A percentile compares a stretch with the other conserved stretches of the same genome.
Evolutionary conservation across 116 monocot genomes (phyloP).

Genomic region (Phalaenopsis hybrid): DNA sequence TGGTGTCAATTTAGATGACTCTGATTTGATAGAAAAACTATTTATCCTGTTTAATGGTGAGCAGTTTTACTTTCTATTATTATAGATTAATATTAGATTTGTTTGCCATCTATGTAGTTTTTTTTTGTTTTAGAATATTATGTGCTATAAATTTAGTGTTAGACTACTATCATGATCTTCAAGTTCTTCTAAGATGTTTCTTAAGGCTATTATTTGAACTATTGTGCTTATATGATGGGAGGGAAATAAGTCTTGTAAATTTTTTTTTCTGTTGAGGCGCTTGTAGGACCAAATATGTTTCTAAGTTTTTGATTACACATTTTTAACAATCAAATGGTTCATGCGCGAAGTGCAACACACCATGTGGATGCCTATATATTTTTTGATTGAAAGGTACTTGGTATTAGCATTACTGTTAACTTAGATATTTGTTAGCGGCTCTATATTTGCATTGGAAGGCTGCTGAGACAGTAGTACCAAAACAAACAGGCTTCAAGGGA

Average conservation of each 20-base stretch:
- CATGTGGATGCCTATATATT: neutral
- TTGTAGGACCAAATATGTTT: neutral
- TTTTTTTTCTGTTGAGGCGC: neutral
- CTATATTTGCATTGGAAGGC: neutral
- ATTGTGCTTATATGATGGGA: neutral
- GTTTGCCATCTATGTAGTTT: neutral
- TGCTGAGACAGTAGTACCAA: neutral
- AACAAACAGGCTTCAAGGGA: neutral
- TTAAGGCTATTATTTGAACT: neutral
- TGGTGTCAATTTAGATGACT: constrained; percentile 67
- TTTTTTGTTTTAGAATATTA: neutral
- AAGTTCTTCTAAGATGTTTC: neutral
- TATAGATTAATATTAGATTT: neutral
- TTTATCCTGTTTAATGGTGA: constrained; percentile 94
- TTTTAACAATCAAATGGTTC: neutral
- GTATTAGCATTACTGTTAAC: neutral
- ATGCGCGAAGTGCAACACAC: neutral
- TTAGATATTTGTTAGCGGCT: neutral
- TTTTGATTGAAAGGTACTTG: neutral
- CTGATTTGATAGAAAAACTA: constrained; percentile 54
- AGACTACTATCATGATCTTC: neutral
- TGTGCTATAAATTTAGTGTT: neutral
- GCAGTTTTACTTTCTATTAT: constrained; percentile 2
- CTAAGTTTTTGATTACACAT: neutral
- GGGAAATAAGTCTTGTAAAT: neutral